A percentile compares a stretch with the other conserved stretches of the same genome.
Evolutionary conservation across 2,329 filamentous ascomycete genomes (phyloP).

Genomic region (Phialemoniopsis sp.): DNA sequence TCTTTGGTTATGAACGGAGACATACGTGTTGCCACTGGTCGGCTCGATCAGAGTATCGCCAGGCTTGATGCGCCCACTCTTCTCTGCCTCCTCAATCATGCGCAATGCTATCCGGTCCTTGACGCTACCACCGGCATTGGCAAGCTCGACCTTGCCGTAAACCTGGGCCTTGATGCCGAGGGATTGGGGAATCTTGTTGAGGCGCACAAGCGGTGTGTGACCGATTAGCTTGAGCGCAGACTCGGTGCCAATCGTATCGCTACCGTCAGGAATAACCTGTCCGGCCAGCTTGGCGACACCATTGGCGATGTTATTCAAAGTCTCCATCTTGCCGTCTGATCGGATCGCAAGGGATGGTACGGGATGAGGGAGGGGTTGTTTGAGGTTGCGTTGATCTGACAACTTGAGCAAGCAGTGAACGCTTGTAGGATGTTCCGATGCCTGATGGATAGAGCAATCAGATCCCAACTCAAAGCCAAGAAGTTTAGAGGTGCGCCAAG

Average conservation of each 20-base stretch:
- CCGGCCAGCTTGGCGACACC: background rate
- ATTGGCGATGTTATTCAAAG: background rate
- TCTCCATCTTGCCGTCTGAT: background rate
- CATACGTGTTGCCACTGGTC: constrained; percentile 87
- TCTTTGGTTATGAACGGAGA: constrained; percentile 12
- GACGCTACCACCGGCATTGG: constrained; percentile 90
- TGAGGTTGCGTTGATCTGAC: constrained; percentile 1
- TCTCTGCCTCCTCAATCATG: constrained; percentile 96
- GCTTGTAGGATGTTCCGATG: background rate
- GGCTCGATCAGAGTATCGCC: constrained; percentile 97
- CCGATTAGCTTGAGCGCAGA: constrained; percentile 86
- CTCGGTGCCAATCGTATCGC: constrained; percentile 26
- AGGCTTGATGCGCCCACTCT: constrained; percentile 87
- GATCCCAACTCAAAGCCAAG: background rate
- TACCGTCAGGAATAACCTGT: background rate
- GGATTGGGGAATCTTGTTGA: constrained; percentile 90
- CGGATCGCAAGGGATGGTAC: background rate
- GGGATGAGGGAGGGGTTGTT: background rate
- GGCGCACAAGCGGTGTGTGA: constrained; percentile 88
- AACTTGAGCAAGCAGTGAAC: background rate
- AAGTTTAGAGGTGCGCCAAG: too few species aligned
- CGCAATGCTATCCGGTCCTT: constrained; percentile 94
- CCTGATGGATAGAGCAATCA: background rate
- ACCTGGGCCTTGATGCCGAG: constrained; percentile 85
- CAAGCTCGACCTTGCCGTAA: constrained; percentile 87